Evolutionary conservation across 2,329 filamentous ascomycete genomes (phyloP).

Genomic region (Diaporthe australafricana): DNA sequence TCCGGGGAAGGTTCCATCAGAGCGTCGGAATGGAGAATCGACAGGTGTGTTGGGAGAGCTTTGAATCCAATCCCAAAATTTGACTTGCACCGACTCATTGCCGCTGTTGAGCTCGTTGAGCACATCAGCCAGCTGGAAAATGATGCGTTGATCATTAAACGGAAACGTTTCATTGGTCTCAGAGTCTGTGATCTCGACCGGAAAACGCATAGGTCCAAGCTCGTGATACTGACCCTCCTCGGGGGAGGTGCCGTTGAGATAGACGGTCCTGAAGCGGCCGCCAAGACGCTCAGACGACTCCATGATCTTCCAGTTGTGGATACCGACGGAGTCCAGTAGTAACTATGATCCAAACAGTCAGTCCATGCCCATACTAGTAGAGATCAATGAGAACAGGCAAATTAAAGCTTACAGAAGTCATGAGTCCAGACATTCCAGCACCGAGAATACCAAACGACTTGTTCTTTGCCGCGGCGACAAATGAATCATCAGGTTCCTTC

Average conservation of each 20-base stretch:
- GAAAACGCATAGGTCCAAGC: conserved; percentile 59
- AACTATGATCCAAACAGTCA: not conserved
- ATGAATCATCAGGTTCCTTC: conserved; percentile 41
- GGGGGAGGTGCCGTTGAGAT: conserved; percentile 50
- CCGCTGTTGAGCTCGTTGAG: conserved; percentile 53
- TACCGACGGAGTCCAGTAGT: conserved; percentile 55
- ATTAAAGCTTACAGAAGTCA: conserved; percentile 46
- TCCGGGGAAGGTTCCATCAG: not conserved
- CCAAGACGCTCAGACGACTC: conserved; percentile 55
- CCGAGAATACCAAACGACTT: conserved; percentile 49
- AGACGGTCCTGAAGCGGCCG: conserved; percentile 56
- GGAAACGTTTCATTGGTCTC: conserved; percentile 54
- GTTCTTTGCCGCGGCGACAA: conserved; percentile 45
- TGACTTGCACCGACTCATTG: conserved; percentile 46
- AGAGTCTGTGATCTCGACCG: conserved; percentile 52
- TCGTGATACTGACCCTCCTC: conserved; percentile 47
- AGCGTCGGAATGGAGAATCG: conserved; percentile 38
- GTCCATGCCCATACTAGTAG: not conserved
- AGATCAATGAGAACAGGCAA: not conserved
- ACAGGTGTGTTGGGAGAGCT: conserved; percentile 48
- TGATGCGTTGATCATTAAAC: conserved; percentile 55
- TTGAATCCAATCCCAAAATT: conserved; percentile 57
- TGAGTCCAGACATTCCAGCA: conserved; percentile 50
- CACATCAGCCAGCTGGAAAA: conserved; percentile 54
- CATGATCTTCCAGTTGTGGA: conserved; percentile 57